Evolutionary conservation across 768 basidiomycete genomes (phyloP), one percentile per base, ranked within the genome.

Genomic region (Rhodosporidiobolus sp.): DNA sequence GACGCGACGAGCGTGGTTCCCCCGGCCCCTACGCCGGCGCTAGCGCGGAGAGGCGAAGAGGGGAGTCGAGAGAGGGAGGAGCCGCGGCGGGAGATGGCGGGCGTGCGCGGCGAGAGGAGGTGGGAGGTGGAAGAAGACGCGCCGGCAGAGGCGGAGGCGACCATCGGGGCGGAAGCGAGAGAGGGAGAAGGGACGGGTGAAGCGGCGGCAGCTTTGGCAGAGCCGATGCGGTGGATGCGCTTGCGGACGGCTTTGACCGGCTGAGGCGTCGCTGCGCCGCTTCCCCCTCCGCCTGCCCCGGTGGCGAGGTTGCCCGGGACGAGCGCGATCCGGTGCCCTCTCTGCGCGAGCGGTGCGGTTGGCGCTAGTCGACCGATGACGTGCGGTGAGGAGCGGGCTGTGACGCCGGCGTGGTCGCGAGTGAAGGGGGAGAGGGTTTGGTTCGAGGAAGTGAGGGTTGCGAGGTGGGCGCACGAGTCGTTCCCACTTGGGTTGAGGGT

Each of bases 381-480:
- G 45, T 71, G 55, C 6, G 74, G 74, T 8, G 52, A 50, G n/a
- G 59, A 63, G 3, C 74, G 53, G 26, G 67, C 74, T 1, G 94
- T 92, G 80, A 95, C 94, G 81, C 96, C 93, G 70, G 90, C 89
- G 38, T 93, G 84, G 22, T 89, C 88, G 65, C 92, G 87, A 11
- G 94, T 96, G 81, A 95, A 97, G 0, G 94, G 95, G 1, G 90
- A 92, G 6, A 99, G 83, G 0, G 95, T 99, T 78, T 96, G 95
- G 78, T 96, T 92, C 2, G 92, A 93, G 76, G 89, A 85, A 28
- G 87, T 88, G 57, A 99, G 86, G 7, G 90, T 91, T 26, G 91
- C 89, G 17, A 98, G 83, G 73, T 95, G 91, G 66, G 90, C 91
- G 30, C 95, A 85, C 10, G 89, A 88, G 74, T 88, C 88, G 81